These are phyloP conservation scores for Xylaria multiplex DNA, from an alignment of 2,329 filamentous ascomycete species.

Conservation along the genomic window DNA sequence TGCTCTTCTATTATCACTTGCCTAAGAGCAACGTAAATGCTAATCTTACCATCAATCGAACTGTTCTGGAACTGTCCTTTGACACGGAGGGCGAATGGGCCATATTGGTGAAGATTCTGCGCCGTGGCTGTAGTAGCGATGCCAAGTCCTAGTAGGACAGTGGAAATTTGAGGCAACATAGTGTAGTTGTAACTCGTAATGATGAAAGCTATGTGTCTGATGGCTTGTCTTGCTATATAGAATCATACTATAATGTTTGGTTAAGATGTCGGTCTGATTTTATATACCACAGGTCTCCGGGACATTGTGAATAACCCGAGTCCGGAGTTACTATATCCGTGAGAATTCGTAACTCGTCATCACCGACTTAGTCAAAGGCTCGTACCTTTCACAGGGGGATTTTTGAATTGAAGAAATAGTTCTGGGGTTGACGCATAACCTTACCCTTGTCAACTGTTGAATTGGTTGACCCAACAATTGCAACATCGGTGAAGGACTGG, in stretches of 20 bases:
- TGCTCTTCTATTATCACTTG: neutral
- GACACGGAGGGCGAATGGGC: slow-evolving; percentile 23
- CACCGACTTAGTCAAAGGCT: too few species aligned
- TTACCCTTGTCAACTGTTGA: neutral
- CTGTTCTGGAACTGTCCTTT: slow-evolving; percentile 25
- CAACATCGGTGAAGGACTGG: neutral
- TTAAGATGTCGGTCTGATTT: neutral
- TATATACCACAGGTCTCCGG: neutral
- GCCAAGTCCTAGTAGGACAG: slow-evolving; percentile 14
- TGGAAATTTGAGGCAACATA: slow-evolving; percentile 15
- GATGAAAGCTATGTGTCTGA: neutral
- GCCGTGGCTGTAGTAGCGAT: slow-evolving; percentile 6
- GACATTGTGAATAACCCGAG: neutral
- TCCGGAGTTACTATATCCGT: too few species aligned
- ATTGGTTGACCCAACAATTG: too few species aligned
- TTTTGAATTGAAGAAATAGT: too few species aligned
- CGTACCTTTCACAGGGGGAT: too few species aligned
- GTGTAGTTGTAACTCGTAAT: neutral
- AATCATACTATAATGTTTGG: neutral
- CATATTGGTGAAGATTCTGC: slow-evolving; percentile 5
- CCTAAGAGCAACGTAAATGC: neutral
- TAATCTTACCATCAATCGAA: slow-evolving; percentile 22
- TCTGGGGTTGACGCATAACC: neutral
- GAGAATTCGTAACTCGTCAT: too few species aligned
- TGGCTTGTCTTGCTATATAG: neutral